A percentile compares a stretch with the other conserved stretches of the same genome.
These are phyloP conservation scores for Sequoiadendron giganteum DNA, from an alignment of 75 land plant species.

Conservation along the genomic window DNA sequence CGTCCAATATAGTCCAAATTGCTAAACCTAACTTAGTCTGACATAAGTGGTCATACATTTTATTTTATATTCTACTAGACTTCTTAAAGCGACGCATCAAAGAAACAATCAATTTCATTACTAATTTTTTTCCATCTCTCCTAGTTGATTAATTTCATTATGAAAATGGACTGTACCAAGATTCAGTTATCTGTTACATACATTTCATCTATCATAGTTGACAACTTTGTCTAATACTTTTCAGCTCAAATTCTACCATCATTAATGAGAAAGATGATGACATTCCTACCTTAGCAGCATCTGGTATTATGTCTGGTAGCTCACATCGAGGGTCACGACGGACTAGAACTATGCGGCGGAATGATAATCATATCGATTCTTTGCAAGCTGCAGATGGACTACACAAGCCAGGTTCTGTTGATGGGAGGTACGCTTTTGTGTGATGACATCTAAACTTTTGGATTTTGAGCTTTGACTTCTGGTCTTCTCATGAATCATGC, in stretches of 20 bases:
- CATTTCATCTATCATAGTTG: background rate
- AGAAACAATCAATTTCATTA: background rate
- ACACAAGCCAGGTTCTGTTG: constrained; percentile 47
- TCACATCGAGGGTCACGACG: constrained; percentile 77
- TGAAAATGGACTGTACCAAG: background rate
- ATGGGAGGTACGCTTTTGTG: constrained; percentile 50
- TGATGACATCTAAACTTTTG: background rate
- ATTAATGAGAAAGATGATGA: constrained; percentile 74
- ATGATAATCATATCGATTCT: constrained; percentile 37
- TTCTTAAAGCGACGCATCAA: background rate
- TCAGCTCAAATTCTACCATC: constrained; percentile 45
- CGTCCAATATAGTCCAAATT: background rate
- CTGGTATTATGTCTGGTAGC: constrained; percentile 41
- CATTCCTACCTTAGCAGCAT: constrained; percentile 60
- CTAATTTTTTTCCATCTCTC: background rate
- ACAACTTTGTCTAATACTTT: constrained; percentile 1
- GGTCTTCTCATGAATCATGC: background rate
- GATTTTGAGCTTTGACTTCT: background rate
- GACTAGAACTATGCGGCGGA: constrained; percentile 63
- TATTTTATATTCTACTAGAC: background rate
- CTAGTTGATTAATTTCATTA: background rate
- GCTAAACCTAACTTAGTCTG: background rate
- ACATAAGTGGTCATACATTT: background rate
- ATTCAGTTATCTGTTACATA: background rate
- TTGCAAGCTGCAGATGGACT: constrained; percentile 32